phyloP scores from a whole-genome alignment of 2,329 filamentous ascomycete genomes.

The Fusarium annulatum region DNA sequence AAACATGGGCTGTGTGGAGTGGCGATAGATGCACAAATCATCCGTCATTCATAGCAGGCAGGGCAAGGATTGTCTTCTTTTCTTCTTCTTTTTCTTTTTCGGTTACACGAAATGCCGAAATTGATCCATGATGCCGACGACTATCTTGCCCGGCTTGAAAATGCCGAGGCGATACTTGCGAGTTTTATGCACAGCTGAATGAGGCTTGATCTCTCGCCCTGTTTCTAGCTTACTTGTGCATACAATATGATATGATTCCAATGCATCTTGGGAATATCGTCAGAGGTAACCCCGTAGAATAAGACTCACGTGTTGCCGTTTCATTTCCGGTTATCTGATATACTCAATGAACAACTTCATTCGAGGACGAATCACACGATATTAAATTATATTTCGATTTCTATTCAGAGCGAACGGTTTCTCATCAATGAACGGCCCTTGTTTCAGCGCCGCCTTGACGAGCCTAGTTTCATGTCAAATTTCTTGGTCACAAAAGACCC shows the following conservation, averaged over 20 bases:
- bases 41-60: neutral
- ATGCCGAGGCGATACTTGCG: neutral
- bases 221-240: neutral
- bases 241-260: neutral
- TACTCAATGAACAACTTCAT: neutral
- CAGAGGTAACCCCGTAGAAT: neutral
- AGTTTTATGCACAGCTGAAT: neutral
- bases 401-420: neutral
- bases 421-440: constrained; percentile 8
- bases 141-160: neutral
- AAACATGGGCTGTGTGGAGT: constrained; percentile 14
- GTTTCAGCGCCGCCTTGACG: constrained; percentile 31
- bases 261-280: neutral
- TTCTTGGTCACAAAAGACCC: constrained; percentile 8
- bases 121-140: constrained; percentile 9
- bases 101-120: constrained; percentile 10
- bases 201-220: constrained; percentile 10
- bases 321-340: neutral
- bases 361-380: neutral
- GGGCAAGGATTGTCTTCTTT: constrained; percentile 8
- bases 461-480: constrained; percentile 26
- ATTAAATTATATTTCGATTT: neutral
- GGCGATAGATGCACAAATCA: constrained; percentile 8
- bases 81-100: constrained; percentile 1
- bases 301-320: neutral